A percentile compares a stretch with the other conserved stretches of the same genome.
Evolutionary conservation across 768 basidiomycete genomes (phyloP).

Genomic region (Lactarius indigo): DNA sequence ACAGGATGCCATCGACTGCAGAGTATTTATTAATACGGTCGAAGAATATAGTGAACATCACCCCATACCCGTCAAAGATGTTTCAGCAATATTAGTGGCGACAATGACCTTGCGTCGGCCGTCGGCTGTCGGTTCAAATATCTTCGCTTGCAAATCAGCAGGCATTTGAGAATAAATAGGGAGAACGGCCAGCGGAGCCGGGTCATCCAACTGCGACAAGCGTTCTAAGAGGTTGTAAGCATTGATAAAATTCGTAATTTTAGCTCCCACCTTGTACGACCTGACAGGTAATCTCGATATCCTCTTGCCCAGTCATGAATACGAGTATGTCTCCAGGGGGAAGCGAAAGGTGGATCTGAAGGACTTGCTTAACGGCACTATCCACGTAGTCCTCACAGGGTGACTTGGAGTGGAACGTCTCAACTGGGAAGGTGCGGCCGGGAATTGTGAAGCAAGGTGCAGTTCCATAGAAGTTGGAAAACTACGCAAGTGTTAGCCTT

Average conservation of each 20-base stretch:
- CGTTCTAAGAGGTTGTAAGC: conserved; percentile 59
- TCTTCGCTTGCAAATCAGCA: conserved; percentile 96
- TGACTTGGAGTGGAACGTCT: conserved; percentile 92
- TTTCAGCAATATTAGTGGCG: conserved; percentile 98
- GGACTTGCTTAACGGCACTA: conserved; percentile 94
- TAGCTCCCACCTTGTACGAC: conserved; percentile 72
- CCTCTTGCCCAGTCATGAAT: conserved; percentile 99
- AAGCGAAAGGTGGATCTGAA: conserved; percentile 92
- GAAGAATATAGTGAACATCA: neutral
- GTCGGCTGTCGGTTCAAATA: conserved; percentile 91
- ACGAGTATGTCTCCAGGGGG: conserved; percentile 94
- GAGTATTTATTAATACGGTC: conserved; percentile 21
- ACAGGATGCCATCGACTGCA: conserved; percentile 93
- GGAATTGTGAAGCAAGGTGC: conserved; percentile 94
- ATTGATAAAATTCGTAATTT: neutral
- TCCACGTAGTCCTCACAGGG: conserved; percentile 99
- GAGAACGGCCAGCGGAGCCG: conserved; percentile 80
- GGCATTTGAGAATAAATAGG: conserved; percentile 99
- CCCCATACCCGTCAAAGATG: conserved; percentile 78
- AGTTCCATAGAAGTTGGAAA: conserved; percentile 92
- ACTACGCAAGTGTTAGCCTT: conserved; percentile 47
- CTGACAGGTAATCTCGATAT: conserved; percentile 96
- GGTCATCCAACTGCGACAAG: conserved; percentile 86
- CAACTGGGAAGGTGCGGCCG: conserved; percentile 95
- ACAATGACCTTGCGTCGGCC: conserved; percentile 96